These are phyloP conservation scores for Alternaria novae-zelandiae DNA, from an alignment of 2,329 filamentous ascomycete species.

Conservation along the genomic window DNA sequence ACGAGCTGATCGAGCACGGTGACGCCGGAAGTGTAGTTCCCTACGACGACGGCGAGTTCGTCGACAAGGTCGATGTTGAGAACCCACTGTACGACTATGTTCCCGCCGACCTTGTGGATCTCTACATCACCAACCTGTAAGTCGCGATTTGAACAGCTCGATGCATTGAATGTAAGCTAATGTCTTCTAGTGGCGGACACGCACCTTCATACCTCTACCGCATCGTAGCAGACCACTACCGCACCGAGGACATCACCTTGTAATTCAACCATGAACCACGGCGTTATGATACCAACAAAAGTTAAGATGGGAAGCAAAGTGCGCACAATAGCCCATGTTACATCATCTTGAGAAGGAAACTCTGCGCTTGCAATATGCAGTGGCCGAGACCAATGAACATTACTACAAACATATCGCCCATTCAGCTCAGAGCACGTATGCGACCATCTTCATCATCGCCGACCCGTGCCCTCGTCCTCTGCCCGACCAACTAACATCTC, in stretches of 20 bases:
- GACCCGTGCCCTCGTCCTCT: slow-evolving; percentile 2
- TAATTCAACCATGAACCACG: slow-evolving; percentile 18
- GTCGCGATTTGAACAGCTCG: slow-evolving; percentile 43
- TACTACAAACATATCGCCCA: background rate
- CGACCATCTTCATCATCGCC: background rate
- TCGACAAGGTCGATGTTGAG: slow-evolving; percentile 77
- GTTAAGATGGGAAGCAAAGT: background rate
- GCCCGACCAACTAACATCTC: slow-evolving; percentile 8
- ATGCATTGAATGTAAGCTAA: slow-evolving; percentile 12
- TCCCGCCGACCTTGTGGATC: slow-evolving; percentile 74
- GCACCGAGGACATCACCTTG: slow-evolving; percentile 70
- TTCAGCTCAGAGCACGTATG: background rate
- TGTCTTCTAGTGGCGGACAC: slow-evolving; percentile 63
- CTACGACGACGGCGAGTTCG: slow-evolving; percentile 80
- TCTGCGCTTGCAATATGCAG: background rate
- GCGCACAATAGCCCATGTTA: background rate
- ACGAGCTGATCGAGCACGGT: slow-evolving; percentile 84
- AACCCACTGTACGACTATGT: slow-evolving; percentile 86
- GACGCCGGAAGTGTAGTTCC: slow-evolving; percentile 77
- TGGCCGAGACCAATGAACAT: background rate
- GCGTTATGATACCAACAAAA: slow-evolving; percentile 7
- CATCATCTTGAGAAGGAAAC: background rate
- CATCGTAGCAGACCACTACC: slow-evolving; percentile 78
- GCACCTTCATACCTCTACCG: slow-evolving; percentile 75
- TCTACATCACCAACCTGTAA: slow-evolving; percentile 86